Conservation (phyloP, 2,329 filamentous ascomycete species). For the Bipolaris oryzae region DNA sequence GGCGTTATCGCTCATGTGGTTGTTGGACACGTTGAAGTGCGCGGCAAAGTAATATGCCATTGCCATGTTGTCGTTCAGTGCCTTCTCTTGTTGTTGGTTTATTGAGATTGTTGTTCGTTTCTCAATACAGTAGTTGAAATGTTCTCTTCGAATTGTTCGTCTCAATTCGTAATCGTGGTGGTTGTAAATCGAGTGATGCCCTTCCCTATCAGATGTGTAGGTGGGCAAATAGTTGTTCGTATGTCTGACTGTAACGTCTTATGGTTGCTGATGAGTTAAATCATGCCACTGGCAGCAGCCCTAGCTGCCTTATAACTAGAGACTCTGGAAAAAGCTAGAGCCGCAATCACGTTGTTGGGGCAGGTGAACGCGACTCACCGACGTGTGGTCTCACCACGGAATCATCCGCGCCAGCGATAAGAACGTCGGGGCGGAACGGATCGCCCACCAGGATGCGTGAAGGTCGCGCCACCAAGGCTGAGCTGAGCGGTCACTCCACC, state of each 20-base stretch:
- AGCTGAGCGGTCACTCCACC: conserved; percentile 28
- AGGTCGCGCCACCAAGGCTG: conserved; percentile 29
- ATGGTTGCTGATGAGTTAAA: neutral
- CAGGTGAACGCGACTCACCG: neutral
- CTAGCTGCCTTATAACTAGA: conserved; percentile 8
- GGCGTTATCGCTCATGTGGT: neutral
- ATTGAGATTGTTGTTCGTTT: neutral
- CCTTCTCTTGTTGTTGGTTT: neutral
- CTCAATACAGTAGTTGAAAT: neutral
- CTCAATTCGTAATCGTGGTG: neutral
- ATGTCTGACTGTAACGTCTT: neutral
- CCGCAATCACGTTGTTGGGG: conserved; percentile 24
- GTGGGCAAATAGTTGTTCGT: neutral
- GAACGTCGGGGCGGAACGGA: conserved; percentile 12
- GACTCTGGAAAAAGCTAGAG: neutral
- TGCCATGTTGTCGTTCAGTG: conserved; percentile 14
- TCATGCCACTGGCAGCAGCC: neutral
- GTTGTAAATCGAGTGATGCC: neutral
- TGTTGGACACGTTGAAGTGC: conserved; percentile 24
- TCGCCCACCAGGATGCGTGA: conserved; percentile 17
- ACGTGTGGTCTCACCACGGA: conserved; percentile 14
- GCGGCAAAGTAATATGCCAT: conserved; percentile 29
- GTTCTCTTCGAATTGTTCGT: neutral
- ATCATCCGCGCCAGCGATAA: conserved; percentile 17
- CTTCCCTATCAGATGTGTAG: neutral